Base-by-base conservation (phyloP, 495 filamentous ascomycete genomes). In the Aspergillus nidulans region DNA sequence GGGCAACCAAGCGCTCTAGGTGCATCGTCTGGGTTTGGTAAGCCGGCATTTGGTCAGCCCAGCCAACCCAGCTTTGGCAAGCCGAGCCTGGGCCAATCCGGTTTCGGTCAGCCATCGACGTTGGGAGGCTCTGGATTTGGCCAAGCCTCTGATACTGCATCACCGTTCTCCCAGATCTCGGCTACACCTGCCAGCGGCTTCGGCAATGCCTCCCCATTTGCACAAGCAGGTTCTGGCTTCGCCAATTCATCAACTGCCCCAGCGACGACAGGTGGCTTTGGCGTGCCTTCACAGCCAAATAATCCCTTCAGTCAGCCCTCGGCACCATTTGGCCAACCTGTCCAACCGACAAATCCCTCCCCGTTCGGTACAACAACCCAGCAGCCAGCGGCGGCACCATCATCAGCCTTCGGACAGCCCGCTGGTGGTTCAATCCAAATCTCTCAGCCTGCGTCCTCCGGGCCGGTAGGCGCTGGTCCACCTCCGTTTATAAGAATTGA, bases 1-100 rank as follows among this genome's bases (percentile, higher is more conserved):
- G 69, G 70, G 25, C 45, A 68, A 39, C 63, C 73, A 40, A 66
- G 65, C 23, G 52, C 60, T 23, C 15, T 68, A 41, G 56, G 63
- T 42, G 46, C 47, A 18, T 49, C 57, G 44, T 36, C 69, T 15
- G 52, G 57, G 3, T 59, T 72, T 26, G 56, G 66, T 41, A 56
- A 69, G 48, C 66, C 72, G n/a, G 55, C 64, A 5, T 71, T 77
- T 51, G 75, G 74, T 23, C 72, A 75, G 36, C 49, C 61, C 12
- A 50, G 56, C 24, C 73, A 76, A 39, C 51, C 62, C 10, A 51
- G 59, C 25, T 68, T 74, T 40, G 67, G 67, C 4, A 55, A 65
- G 19, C 54, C 67, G 24, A 53, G 57, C 34, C 69, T 72, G 52
- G 66, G 68, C 2, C 65, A 70, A 34, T 53, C 49, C 8, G 28